Base-by-base conservation (phyloP, 495 filamentous ascomycete species). In the Podospora sp. region DNA sequence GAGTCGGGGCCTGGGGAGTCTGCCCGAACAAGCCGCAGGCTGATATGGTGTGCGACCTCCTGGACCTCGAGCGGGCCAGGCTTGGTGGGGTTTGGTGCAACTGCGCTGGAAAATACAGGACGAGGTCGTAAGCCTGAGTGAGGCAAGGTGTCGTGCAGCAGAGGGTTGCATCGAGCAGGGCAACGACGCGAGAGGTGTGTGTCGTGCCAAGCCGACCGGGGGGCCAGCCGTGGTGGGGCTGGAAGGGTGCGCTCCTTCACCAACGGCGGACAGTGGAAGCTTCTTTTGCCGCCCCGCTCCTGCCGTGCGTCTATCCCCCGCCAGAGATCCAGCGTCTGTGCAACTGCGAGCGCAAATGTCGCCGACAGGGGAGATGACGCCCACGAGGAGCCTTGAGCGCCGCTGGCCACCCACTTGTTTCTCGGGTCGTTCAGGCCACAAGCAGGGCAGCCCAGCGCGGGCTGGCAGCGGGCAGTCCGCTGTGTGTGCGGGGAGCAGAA, bases 21-120 rank as follows among this genome's bases (percentile, higher is more conserved):
- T 74, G 73, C 76, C 81, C 81, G 81, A 82, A 80, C 71, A 78
- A 78, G 78, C 80, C 80, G 78, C 75, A 82, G 81, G 78, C 81
- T 82, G 81, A 81, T 81, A 72, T 77, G 72, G 74, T 77, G 77
- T 71, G 53, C 66, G 20, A 69, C 65, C 60, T 66, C 61, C 56
- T 65, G 65, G 50, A 62, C 65, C 60, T 62, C 62, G 72, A 60
- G 66, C 66, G 66, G 52, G 63, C 68, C 63, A 65, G 65, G 49
- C 67, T 64, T 65, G 68, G 67, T 72, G 71, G 74, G 70, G 69
- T 72, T 67, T 71, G 71, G 74, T 75, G 69, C 59, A 55, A 75
- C 71, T 66, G 69, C 61, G 70, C 66, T 71, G 69, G 59, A 64
- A 68, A 56, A 68, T 27, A 70, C 65, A 71, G 65, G 67, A 67